These are phyloP conservation scores for Ustilago hordei DNA, from an alignment of 1,284 basidiomycete genomes.

Conservation along the genomic window DNA sequence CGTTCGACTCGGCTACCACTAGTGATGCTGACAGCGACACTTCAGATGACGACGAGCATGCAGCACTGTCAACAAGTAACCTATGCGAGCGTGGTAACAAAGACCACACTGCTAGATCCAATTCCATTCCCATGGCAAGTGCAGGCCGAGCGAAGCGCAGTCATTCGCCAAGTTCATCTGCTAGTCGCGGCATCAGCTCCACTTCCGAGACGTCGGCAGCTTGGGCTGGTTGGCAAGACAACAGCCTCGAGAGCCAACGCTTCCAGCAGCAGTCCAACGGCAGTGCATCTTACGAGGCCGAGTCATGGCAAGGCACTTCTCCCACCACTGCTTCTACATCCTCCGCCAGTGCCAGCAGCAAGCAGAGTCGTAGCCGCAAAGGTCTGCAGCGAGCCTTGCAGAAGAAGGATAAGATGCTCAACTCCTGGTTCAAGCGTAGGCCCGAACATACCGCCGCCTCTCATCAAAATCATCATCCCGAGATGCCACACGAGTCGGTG, in stretches of 20 bases:
- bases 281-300: slow-evolving; percentile 27
- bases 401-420: slow-evolving; percentile 56
- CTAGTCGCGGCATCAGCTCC: slow-evolving; percentile 30
- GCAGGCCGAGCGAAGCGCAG: slow-evolving; percentile 11
- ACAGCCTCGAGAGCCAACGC: slow-evolving; percentile 20
- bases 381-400: slow-evolving; percentile 37
- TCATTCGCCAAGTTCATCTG: slow-evolving; percentile 24
- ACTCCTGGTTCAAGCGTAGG: slow-evolving; percentile 54
- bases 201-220: slow-evolving; percentile 13
- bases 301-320: slow-evolving; percentile 37
- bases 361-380: slow-evolving; percentile 35
- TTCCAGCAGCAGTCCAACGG: slow-evolving; percentile 3
- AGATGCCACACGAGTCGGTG: slow-evolving; percentile 1
- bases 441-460: slow-evolving; percentile 16
- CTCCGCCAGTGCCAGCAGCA: slow-evolving; percentile 36
- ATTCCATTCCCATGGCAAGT: slow-evolving; percentile 19
- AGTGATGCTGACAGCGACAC: slow-evolving; percentile 32
- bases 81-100: slow-evolving; percentile 14
- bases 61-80: slow-evolving; percentile 19
- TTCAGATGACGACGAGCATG: slow-evolving; percentile 28
- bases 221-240: slow-evolving; percentile 23
- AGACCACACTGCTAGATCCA: neutral
- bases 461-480: slow-evolving; percentile 6
- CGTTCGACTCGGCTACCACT: slow-evolving; percentile 23
- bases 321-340: slow-evolving; percentile 38